Base-by-base conservation (phyloP, 2,329 filamentous ascomycete species). In the Tolypocladium cylindrosporum region DNA sequence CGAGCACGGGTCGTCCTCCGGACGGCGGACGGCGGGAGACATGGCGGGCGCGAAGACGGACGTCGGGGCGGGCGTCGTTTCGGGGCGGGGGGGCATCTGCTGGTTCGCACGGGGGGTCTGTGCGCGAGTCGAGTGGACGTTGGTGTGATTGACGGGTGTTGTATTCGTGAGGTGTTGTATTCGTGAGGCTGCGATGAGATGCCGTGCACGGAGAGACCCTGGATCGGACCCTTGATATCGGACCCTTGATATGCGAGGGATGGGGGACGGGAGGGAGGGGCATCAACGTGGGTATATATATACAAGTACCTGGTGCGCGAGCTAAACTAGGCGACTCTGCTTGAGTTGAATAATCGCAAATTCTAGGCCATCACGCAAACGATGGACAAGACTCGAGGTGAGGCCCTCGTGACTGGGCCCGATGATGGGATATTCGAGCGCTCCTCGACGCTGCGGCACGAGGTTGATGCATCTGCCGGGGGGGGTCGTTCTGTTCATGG, bases 41-140 rank as follows among this genome's bases (percentile, higher is more conserved):
- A 68, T 65, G 63, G 63, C 62, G 56, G 62, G 61, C 43, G 57
- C 55, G 53, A 58, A 61, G 56, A 62, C 57, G 59, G 67, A 62
- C 48, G 66, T 51, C 40, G 64, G 65, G 50, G 63, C 63, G 52
- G 64, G 62, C 62, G 66, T 65, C 59, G 66, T 67, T 54, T 59
- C 58, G 16, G 56, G 51, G 27, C 3, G 37, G 13, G 24, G 31
- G 11, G 45, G 34, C 55, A 45, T 45, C 9, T 11, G 57, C 10
- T 11, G 53, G 8, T 10, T 50, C 43, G 40, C 21, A 14, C 37
- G 37, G 14, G 1, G 4, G 1, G 37, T 16, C 37, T 16, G 37
- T 16, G 37, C 1, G 11, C 7, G 31, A 34, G 8, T 8, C 7
- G 31, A 34, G 31, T 34, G 31, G 31, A 34, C 31, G 31, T 34